Conservation (phyloP, 495 filamentous ascomycete genomes). For the Lepraria neglecta region DNA sequence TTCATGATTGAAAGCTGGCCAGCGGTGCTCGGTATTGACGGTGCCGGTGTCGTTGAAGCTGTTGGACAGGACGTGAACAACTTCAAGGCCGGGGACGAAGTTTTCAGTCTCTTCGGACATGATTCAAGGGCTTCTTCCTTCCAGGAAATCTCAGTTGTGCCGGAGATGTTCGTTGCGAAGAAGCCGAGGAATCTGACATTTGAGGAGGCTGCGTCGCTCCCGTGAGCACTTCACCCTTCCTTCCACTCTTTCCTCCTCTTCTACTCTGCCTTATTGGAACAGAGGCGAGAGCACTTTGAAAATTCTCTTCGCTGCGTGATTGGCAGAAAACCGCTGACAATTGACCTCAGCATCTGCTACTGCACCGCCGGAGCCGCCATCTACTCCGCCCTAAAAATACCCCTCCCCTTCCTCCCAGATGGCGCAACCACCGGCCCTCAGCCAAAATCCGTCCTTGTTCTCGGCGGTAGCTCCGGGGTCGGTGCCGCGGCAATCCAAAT, state of each 20-base stretch:
- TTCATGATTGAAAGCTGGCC: conserved; percentile 32
- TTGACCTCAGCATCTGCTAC: conserved; percentile 35
- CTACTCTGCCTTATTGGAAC: too few relatives aligned
- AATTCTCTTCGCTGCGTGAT: not conserved
- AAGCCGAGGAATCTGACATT: conserved; percentile 38
- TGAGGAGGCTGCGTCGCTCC: conserved; percentile 39
- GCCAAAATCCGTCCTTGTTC: conserved; percentile 36
- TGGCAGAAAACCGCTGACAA: not conserved
- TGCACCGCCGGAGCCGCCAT: conserved; percentile 36
- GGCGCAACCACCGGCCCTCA: conserved; percentile 17
- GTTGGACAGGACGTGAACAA: conserved; percentile 33
- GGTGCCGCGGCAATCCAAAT: conserved; percentile 40
- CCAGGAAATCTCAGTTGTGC: conserved; percentile 36
- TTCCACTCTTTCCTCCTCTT: too few relatives aligned
- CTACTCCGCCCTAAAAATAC: conserved; percentile 29
- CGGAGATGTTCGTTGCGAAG: conserved; percentile 34
- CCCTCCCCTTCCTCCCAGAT: conserved; percentile 31
- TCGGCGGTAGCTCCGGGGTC: conserved; percentile 41
- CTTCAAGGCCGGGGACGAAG: conserved; percentile 39
- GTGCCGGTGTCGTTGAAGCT: conserved; percentile 38
- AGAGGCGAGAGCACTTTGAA: not conserved
- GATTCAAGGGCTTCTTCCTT: conserved; percentile 33
- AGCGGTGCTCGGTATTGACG: conserved; percentile 37
- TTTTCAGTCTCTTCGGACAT: conserved; percentile 29
- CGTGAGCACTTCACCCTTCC: conserved; percentile 24